Base-by-base conservation (phyloP, 305 asterid species). In the Coffea humblotiana region DNA sequence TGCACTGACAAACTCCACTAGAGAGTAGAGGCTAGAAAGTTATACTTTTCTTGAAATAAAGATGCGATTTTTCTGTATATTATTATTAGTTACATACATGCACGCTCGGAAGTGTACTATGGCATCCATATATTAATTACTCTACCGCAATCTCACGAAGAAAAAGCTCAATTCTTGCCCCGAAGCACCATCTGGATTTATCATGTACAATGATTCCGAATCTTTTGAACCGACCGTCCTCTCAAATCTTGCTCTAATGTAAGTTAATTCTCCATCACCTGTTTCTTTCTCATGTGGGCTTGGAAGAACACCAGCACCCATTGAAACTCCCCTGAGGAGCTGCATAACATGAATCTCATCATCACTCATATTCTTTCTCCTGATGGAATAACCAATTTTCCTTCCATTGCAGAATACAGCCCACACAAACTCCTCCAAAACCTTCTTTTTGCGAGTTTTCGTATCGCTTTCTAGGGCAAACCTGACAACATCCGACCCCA, bases 291-390 rank as follows among this genome's bases (percentile, higher is more conserved):
- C 83, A 68, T 84, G 18, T 7, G 89, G 87, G 18, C 89, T 76
- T 12, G 99, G 98, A 75, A 95, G 86, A 29, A 95, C 99, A 0
- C 99, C 99, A 14, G 96, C 98, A 67, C 98, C 97, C 95, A 92
- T 92, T 16, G 99, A 95, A 7, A 95, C 98, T 0, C 99, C 99
- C 79, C 95, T 82, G 21, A 95, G 83, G 10, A 91, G 86, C 84
- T 87, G 83, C 92, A 93, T 90, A 0, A 95, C 98, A 71, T 91
- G 97, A 6, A 76, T 74, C 56, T 95, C 99, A 64, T 95, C 99
- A 2, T 92, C 97, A 5, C 71, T 90, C 97, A 93, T 91, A 47
- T 89, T 81, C 74, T 74, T 91, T 82, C 99, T 83, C 87, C 97
- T 80, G 3, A 95, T 91, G 0, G 99, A 91, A 77, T 88, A 83